These are phyloP conservation scores for Trichoderma cornu-damae DNA, from an alignment of 2,329 filamentous ascomycete species.

Conservation along the genomic window DNA sequence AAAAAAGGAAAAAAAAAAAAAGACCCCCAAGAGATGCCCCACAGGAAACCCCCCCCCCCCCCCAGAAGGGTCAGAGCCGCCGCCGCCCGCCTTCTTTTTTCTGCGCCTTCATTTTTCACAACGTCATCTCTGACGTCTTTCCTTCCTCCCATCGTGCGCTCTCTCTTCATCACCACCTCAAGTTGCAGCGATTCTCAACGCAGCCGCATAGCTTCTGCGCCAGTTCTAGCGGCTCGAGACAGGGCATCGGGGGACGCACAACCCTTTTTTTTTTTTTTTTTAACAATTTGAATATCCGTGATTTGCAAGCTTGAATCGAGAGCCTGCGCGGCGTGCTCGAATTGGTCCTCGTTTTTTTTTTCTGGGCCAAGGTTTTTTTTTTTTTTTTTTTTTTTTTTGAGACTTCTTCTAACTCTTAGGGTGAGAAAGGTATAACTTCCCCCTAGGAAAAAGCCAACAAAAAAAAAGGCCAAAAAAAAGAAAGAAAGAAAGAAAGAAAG, in stretches of 20 bases:
- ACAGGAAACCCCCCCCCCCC: slow-evolving; percentile 8
- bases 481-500: neutral
- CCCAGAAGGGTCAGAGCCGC: slow-evolving; percentile 20
- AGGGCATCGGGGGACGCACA: neutral
- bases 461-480: too few species aligned
- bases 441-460: too few species aligned
- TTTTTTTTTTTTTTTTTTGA: neutral
- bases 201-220: slow-evolving; percentile 11
- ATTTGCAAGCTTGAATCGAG: slow-evolving; percentile 8
- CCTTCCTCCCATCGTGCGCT: slow-evolving; percentile 32
- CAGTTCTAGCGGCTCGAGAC: slow-evolving; percentile 1
- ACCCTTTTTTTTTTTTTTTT: neutral
- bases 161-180: slow-evolving; percentile 33
- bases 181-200: slow-evolving; percentile 18
- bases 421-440: neutral
- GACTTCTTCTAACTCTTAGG: neutral
- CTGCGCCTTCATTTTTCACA: slow-evolving; percentile 38
- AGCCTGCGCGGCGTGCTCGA: neutral
- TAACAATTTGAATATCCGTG: slow-evolving; percentile 3
- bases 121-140: slow-evolving; percentile 48
- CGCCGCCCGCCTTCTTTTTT: slow-evolving; percentile 31
- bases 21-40: slow-evolving; percentile 14
- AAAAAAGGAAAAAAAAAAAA: too few species aligned
- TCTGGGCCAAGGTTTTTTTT: neutral
- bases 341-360: slow-evolving; percentile 1